phyloP scores from a whole-genome alignment of 345 rosid species.

The Geranium brycei region DNA sequence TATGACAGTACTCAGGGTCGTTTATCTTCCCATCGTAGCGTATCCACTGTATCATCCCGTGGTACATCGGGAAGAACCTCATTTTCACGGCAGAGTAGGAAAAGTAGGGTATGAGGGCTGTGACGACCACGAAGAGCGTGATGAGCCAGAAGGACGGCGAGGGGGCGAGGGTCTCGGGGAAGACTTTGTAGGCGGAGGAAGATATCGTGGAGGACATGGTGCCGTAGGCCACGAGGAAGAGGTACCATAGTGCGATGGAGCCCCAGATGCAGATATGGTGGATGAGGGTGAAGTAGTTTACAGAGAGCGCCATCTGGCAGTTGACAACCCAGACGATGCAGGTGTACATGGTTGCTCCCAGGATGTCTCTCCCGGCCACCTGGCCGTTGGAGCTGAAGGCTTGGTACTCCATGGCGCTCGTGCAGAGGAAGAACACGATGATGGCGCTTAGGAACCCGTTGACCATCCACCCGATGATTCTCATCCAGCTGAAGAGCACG shows the following conservation, averaged over 20 bases:
- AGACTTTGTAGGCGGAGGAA: conserved; percentile 46
- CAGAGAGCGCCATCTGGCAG: conserved; percentile 59
- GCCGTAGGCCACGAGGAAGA: conserved; percentile 56
- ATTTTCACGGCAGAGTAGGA: conserved; percentile 47
- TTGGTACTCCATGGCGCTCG: conserved; percentile 45
- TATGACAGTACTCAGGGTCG: conserved; percentile 55
- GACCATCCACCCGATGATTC: conserved; percentile 69
- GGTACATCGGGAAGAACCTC: conserved; percentile 90
- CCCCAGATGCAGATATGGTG: conserved; percentile 68
- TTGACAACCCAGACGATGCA: conserved; percentile 84
- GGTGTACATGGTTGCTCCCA: conserved; percentile 69
- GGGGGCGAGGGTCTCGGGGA: conserved; percentile 67
- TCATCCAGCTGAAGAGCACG: conserved; percentile 69
- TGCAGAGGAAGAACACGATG: conserved; percentile 59
- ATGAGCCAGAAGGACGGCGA: conserved; percentile 67
- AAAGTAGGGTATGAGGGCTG: conserved; percentile 57
- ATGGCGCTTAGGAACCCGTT: conserved; percentile 52
- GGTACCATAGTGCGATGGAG: conserved; percentile 53
- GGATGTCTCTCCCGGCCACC: conserved; percentile 45
- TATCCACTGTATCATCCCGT: conserved; percentile 80
- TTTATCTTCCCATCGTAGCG: conserved; percentile 50
- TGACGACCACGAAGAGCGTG: conserved; percentile 32
- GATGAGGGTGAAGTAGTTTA: conserved; percentile 67
- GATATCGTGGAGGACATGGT: conserved; percentile 30
- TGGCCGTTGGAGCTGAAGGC: conserved; percentile 54